Base-by-base conservation (phyloP, 1,284 basidiomycete species). In the Pseudozyma tsukubaensis region DNA sequence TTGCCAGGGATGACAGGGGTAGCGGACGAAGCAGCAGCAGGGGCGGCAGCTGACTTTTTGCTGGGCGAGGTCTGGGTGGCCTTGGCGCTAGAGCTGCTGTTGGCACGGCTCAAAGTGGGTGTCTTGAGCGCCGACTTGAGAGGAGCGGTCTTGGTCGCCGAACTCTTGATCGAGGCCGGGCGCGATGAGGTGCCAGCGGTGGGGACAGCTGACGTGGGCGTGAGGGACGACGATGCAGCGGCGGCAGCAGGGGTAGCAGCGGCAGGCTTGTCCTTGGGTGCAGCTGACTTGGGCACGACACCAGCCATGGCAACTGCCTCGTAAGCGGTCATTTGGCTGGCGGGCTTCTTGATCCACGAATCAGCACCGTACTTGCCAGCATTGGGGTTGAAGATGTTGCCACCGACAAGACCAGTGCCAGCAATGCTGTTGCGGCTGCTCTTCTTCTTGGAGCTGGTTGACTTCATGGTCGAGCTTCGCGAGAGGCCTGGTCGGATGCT, bases 111-210 rank as follows among this genome's bases (percentile, higher is more conserved):
- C 18, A 73, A 39, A 6, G 67, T 64, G 14, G 71, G 66, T 14
- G 68, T 56, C 70, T 80, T 80, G 56, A 80, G 75, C 13, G 79
- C 77, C 40, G 79, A 78, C 64, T 79, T 80, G 48, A 80, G 68
- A 32, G 79, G 79, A 3, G 77, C 68, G 37, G 56, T 75, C 64
- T 73, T 76, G 42, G 56, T 65, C 6, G 72, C 72, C 35, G 72
- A 74, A 9, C 66, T 69, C 56, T 59, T 62, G 62, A 74, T 50
- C 14, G 72, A 74, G 29, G 69, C 61, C 0, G 70, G 65, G 10
- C 59, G 68, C 42, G 76, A 66, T 18, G 76, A 50, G 24, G 50
- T 45, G 1, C 49, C 50, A 4, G 54, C 32, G 10, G 63, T 44
- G 10, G 59, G 43, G 21, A 35, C 63, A 19, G 55, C 7, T 1